Conservation (phyloP, 2,329 filamentous ascomycete species). For the Paracorniculantispora psalliotae region DNA sequence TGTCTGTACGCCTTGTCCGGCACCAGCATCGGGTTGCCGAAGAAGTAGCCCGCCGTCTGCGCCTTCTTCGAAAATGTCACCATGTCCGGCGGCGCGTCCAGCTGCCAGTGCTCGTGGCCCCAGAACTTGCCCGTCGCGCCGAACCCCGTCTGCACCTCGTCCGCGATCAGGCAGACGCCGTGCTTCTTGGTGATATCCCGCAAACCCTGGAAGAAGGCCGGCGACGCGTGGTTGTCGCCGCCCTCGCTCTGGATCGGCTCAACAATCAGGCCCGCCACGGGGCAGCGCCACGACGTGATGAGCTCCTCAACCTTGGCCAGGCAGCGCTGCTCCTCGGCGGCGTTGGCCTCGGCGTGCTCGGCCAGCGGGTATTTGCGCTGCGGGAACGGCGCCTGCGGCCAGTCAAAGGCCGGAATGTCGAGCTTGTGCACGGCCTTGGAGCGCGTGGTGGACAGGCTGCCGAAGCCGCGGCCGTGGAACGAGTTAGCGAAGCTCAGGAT, state of each 20-base stretch:
- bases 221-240: constrained; percentile 77
- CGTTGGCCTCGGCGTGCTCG: constrained; percentile 64
- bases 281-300: constrained; percentile 61
- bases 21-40: constrained; percentile 65
- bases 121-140: constrained; percentile 85
- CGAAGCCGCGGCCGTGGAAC: constrained; percentile 80
- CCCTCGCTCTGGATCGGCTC: constrained; percentile 82
- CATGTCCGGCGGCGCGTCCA: constrained; percentile 69
- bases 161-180: constrained; percentile 70
- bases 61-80: constrained; percentile 89
- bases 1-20: constrained; percentile 81
- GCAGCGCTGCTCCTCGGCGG: constrained; percentile 65
- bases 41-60: constrained; percentile 81
- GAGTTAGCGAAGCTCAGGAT: constrained; percentile 74
- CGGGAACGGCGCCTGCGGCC: constrained; percentile 82
- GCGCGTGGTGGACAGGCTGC: constrained; percentile 71
- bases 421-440: constrained; percentile 82
- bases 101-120: constrained; percentile 81
- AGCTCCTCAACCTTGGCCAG: constrained; percentile 68
- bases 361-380: constrained; percentile 70
- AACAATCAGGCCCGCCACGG: constrained; percentile 68
- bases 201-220: constrained; percentile 71
- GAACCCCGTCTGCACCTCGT: constrained; percentile 80
- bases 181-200: constrained; percentile 66
- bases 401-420: constrained; percentile 83